A percentile compares a stretch with the other conserved stretches of the same genome.
phyloP scores from a whole-genome alignment of 768 basidiomycete species.

The Atractiella rhizophila region DNA sequence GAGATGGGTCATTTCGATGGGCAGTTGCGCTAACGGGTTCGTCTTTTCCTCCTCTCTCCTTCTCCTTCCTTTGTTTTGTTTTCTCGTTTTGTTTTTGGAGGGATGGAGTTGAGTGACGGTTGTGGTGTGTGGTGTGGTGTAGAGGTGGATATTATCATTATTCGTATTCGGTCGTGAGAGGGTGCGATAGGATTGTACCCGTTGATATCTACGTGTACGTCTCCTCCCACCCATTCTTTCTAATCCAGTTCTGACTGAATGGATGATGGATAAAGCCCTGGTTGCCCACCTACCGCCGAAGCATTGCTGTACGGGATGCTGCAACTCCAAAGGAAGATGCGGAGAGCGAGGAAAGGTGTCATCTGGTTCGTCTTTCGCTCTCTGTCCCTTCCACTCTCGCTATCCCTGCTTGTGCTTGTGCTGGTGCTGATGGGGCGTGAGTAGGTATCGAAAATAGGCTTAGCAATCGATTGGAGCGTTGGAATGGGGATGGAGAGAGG shows the following conservation, averaged over 20 bases:
- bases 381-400: neutral
- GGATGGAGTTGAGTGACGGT: too few species aligned
- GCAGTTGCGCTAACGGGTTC: slow-evolving; percentile 94
- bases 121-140: too few species aligned
- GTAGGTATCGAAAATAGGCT: too few species aligned
- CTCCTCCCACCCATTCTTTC: slow-evolving; percentile 39
- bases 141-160: slow-evolving; percentile 55
- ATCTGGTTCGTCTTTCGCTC: neutral
- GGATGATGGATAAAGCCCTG: neutral
- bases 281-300: slow-evolving; percentile 38
- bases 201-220: slow-evolving; percentile 97
- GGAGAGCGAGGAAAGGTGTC: neutral
- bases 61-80: neutral
- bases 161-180: slow-evolving; percentile 93
- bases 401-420: too few species aligned
- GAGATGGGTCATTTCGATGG: slow-evolving; percentile 99
- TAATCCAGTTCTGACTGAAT: neutral
- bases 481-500: too few species aligned
- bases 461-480: too few species aligned
- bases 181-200: slow-evolving; percentile 93
- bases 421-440: too few species aligned
- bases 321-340: neutral
- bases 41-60: slow-evolving; percentile 24
- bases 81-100: neutral
- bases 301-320: slow-evolving; percentile 58